phyloP scores from a whole-genome alignment of 225 moss, liverwort and hornwort genomes.

The Polytrichum formosum region DNA sequence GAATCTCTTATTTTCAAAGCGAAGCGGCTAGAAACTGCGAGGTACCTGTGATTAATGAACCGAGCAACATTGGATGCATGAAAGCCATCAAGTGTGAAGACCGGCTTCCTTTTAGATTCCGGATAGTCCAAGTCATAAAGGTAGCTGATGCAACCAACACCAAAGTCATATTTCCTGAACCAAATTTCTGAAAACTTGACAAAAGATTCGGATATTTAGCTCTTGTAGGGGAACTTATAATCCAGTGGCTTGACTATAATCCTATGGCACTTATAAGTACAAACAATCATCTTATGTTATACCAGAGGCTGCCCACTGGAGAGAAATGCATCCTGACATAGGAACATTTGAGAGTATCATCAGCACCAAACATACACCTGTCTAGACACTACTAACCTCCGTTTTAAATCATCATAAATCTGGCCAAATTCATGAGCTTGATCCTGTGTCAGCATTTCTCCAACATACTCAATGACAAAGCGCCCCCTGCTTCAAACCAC shows the following conservation, averaged over 20 bases:
- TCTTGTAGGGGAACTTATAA: no score
- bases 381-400: constrained; percentile 47
- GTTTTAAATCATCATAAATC: constrained; percentile 74
- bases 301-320: no score
- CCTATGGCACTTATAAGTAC: no score
- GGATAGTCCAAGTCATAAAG: constrained; percentile 95
- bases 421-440: constrained; percentile 78
- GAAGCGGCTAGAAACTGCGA: not conserved
- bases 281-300: no score
- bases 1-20: not conserved
- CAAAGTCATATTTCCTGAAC: no score
- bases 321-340: not conserved
- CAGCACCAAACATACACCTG: not conserved
- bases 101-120: constrained; percentile 58
- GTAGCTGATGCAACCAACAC: constrained; percentile 52
- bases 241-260: no score
- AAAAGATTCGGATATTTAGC: no score
- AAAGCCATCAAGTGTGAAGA: constrained; percentile 83
- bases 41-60: constrained; percentile 92
- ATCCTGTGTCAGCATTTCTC: constrained; percentile 83
- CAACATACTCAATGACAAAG: constrained; percentile 95
- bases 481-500: constrained; percentile 51
- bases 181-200: no score
- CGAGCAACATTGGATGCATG: constrained; percentile 88
- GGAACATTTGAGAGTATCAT: not conserved